phyloP scores from a whole-genome alignment of 805 yeast genomes.

The Candida ipomoeae region DNA sequence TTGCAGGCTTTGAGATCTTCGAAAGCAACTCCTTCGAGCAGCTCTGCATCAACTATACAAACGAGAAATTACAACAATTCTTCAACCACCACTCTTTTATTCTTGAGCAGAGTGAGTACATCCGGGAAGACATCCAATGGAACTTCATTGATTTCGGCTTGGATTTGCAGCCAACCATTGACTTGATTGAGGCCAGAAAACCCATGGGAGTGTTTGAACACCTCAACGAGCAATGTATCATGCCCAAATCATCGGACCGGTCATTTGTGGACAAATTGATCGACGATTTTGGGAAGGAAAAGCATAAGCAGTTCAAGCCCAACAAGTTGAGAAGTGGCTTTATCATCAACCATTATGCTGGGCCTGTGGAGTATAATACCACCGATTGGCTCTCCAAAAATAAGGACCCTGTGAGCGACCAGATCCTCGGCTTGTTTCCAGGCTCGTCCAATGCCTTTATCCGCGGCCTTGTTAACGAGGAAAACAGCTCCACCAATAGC shows the following conservation, averaged over 20 bases:
- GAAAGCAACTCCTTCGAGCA: conserved; percentile 57
- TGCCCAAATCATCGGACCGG: conserved; percentile 83
- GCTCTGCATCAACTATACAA: conserved; percentile 56
- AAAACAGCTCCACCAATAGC: conserved; percentile 19
- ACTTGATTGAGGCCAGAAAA: conserved; percentile 71
- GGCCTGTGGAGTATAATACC: conserved; percentile 87
- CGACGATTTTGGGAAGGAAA: conserved; percentile 52
- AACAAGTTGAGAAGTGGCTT: conserved; percentile 76
- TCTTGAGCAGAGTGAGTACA: conserved; percentile 56
- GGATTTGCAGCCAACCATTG: conserved; percentile 91
- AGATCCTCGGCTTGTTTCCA: conserved; percentile 57
- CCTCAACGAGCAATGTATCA: conserved; percentile 90
- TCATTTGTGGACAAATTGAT: conserved; percentile 79
- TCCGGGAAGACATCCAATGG: conserved; percentile 59
- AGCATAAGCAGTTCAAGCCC: conserved; percentile 55
- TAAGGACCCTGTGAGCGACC: conserved; percentile 86
- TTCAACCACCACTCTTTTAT: conserved; percentile 62
- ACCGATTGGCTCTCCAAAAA: conserved; percentile 94
- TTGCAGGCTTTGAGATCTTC: conserved; percentile 61
- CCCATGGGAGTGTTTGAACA: conserved; percentile 82
- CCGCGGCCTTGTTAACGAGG: conserved; percentile 45
- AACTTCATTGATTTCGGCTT: conserved; percentile 89
- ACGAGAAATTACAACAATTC: conserved; percentile 57
- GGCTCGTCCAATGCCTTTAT: conserved; percentile 57
- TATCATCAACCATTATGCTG: conserved; percentile 88